Conservation (phyloP, 257 asterid genomes). For the Scutellaria baicalensis region DNA sequence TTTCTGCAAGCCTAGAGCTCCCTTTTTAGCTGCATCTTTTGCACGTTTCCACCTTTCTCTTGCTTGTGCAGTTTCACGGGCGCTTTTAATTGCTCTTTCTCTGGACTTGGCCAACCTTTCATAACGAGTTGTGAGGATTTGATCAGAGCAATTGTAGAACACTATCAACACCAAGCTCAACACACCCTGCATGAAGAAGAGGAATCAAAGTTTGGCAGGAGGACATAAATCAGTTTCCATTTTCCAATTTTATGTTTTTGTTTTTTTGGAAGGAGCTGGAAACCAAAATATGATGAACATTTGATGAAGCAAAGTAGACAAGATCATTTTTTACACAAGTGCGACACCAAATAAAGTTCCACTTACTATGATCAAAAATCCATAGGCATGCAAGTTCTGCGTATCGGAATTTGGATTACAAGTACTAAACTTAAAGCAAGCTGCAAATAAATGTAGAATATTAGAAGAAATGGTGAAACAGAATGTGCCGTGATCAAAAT, state of each 20-base stretch:
- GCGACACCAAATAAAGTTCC: constrained; percentile 7
- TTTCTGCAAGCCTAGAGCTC: constrained; percentile 49
- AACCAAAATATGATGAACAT: background rate
- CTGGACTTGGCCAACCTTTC: constrained; percentile 82
- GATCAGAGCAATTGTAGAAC: constrained; percentile 89
- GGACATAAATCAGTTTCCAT: background rate
- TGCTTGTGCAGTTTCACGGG: constrained; percentile 88
- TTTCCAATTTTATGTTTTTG: background rate
- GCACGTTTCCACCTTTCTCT: constrained; percentile 85
- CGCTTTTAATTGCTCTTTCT: constrained; percentile 85
- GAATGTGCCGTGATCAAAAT: background rate
- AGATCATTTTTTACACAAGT: constrained; percentile 8
- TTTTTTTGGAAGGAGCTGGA: background rate
- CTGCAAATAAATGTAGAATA: constrained; percentile 42
- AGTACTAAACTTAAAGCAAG: constrained; percentile 72
- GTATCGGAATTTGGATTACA: constrained; percentile 60
- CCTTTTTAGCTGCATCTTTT: constrained; percentile 56
- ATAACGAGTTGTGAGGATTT: constrained; percentile 72
- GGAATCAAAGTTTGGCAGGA: constrained; percentile 17
- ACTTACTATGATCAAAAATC: constrained; percentile 81
- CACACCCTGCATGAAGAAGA: constrained; percentile 44
- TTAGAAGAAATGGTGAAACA: constrained; percentile 21
- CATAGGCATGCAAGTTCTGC: constrained; percentile 76
- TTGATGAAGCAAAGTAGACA: constrained; percentile 2
- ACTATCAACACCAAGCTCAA: constrained; percentile 66